phyloP scores from a whole-genome alignment of 2,329 filamentous ascomycete genomes.

The Zasmidium cellare region DNA sequence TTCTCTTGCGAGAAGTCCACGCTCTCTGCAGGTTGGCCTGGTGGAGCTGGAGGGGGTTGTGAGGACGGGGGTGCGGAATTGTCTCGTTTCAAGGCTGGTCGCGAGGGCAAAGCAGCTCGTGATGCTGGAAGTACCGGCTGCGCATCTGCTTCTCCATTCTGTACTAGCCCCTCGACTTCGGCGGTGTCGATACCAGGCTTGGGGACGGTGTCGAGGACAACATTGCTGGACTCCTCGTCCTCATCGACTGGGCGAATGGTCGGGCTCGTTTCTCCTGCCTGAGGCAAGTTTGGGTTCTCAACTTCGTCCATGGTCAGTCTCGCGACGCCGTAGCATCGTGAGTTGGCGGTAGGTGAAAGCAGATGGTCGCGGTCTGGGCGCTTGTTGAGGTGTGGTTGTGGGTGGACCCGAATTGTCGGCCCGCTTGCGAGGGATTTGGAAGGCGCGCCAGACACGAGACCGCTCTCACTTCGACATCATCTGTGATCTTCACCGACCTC shows the following conservation, averaged over 20 bases:
- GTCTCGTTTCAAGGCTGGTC: conserved; percentile 43
- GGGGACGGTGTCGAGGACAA: conserved; percentile 2
- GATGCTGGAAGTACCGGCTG: conserved; percentile 22
- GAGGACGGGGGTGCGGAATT: conserved; percentile 42
- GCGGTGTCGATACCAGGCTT: conserved; percentile 17
- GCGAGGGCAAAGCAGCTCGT: conserved; percentile 22
- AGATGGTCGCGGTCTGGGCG: neutral
- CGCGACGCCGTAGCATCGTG: neutral
- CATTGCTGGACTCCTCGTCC: conserved; percentile 18
- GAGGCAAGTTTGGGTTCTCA: conserved; percentile 37
- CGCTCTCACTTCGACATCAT: too few relatives aligned
- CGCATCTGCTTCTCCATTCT: conserved; percentile 14
- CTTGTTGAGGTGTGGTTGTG: neutral
- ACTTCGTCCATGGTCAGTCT: conserved; percentile 37
- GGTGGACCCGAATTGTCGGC: neutral
- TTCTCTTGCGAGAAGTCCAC: conserved; percentile 34
- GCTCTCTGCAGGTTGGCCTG: conserved; percentile 36
- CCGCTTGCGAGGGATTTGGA: neutral
- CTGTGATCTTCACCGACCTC: too few relatives aligned
- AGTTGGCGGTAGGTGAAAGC: neutral
- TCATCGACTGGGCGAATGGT: conserved; percentile 30
- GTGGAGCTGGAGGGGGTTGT: conserved; percentile 44
- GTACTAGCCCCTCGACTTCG: conserved; percentile 18
- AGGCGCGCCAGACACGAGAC: neutral
- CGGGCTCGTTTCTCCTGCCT: conserved; percentile 34